Percentiles rank a stretch among this genome's conserved stretches.
Conservation (phyloP, 768 basidiomycete species). For the Boletellus emodensis region DNA sequence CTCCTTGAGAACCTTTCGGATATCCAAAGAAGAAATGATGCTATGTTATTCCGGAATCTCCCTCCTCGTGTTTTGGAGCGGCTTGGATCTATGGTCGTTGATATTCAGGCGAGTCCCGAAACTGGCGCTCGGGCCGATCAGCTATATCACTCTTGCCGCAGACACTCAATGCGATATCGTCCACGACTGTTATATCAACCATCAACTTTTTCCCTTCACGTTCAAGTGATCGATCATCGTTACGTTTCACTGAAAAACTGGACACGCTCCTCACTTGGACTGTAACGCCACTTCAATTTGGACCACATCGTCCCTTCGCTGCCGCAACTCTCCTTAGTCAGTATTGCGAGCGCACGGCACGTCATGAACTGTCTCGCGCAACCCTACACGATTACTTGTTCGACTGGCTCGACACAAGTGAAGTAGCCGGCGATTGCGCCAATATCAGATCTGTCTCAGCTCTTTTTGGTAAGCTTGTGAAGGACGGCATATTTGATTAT, state of each 20-base stretch:
- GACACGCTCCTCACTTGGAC: constrained; percentile 77
- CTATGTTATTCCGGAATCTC: constrained; percentile 67
- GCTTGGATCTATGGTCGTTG: constrained; percentile 57
- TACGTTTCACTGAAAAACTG: constrained; percentile 61
- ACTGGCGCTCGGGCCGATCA: background rate
- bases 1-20: constrained; percentile 62
- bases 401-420: constrained; percentile 72
- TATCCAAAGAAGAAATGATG: constrained; percentile 74
- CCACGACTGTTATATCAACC: constrained; percentile 54
- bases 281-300: constrained; percentile 76
- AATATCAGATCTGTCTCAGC: constrained; percentile 61
- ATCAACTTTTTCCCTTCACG: constrained; percentile 56
- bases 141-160: constrained; percentile 26
- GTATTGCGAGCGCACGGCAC: constrained; percentile 62
- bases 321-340: constrained; percentile 63
- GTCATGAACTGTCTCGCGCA: constrained; percentile 55
- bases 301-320: constrained; percentile 75
- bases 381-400: constrained; percentile 75
- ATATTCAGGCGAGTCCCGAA: constrained; percentile 41
- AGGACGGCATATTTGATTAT: constrained; percentile 69
- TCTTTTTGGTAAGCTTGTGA: constrained; percentile 69
- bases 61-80: constrained; percentile 57
- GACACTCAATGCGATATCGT: constrained; percentile 76
- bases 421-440: constrained; percentile 50
- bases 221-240: constrained; percentile 30